Conservation (phyloP, 495 filamentous ascomycete species). For the Trichodelitschia bisporula region DNA sequence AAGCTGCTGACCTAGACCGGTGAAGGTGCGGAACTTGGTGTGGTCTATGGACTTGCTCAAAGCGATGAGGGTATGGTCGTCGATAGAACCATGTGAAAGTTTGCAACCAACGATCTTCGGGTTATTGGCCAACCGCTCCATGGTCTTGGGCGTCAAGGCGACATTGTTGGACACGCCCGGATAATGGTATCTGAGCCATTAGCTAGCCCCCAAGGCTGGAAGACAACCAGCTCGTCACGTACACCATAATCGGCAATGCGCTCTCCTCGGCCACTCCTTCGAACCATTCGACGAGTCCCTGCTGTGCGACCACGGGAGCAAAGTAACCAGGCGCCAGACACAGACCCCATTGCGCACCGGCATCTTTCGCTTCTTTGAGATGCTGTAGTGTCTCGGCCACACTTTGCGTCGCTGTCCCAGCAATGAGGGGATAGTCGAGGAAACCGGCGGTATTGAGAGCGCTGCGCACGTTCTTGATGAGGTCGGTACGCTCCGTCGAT, state of each 20-base stretch:
- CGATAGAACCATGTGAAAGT: slow-evolving; percentile 40
- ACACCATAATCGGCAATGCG: slow-evolving; percentile 13
- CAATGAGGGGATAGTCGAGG: slow-evolving; percentile 38
- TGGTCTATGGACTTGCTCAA: slow-evolving; percentile 22
- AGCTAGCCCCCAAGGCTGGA: background rate
- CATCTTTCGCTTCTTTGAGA: slow-evolving; percentile 27
- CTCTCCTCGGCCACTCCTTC: slow-evolving; percentile 8
- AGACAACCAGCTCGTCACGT: background rate
- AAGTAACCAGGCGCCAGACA: slow-evolving; percentile 20
- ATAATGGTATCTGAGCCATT: slow-evolving; percentile 30
- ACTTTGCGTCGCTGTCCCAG: slow-evolving; percentile 36
- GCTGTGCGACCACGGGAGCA: slow-evolving; percentile 7
- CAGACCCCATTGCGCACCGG: slow-evolving; percentile 38
- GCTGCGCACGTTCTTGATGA: slow-evolving; percentile 27
- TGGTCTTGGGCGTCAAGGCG: slow-evolving; percentile 26
- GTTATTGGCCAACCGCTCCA: slow-evolving; percentile 26
- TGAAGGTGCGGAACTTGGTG: slow-evolving; percentile 31
- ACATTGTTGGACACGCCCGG: slow-evolving; percentile 39
- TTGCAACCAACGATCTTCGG: slow-evolving; percentile 41
- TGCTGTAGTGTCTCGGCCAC: slow-evolving; percentile 37
- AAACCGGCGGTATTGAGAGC: slow-evolving; percentile 30
- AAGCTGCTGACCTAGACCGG: slow-evolving; percentile 40
- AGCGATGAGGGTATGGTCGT: slow-evolving; percentile 32
- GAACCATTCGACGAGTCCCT: slow-evolving; percentile 11
- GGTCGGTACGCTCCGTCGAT: slow-evolving; percentile 27